Conservation (phyloP, 495 filamentous ascomycete genomes). For the Gamarada debralockiae region DNA sequence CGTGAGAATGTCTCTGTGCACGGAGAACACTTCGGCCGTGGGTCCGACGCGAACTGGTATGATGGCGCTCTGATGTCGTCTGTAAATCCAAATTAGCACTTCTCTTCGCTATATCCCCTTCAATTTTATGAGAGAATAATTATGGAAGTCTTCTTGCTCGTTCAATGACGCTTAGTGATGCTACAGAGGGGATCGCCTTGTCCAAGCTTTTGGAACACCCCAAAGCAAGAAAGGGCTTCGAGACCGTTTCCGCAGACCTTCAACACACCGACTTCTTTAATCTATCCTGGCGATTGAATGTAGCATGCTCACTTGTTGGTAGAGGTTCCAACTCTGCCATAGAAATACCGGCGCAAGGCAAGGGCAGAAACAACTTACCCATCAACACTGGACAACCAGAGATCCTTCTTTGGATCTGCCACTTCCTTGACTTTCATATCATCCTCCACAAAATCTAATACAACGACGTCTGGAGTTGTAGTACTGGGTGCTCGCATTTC, state of each 20-base stretch:
- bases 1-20: constrained; percentile 38
- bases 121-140: background rate
- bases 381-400: constrained; percentile 41
- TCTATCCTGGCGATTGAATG: too few species aligned
- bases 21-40: constrained; percentile 35
- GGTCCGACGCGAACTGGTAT: constrained; percentile 41
- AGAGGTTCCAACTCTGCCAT: background rate
- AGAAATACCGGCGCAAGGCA: background rate
- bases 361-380: constrained; percentile 31
- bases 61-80: constrained; percentile 37
- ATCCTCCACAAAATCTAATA: constrained; percentile 21
- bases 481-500: constrained; percentile 37
- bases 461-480: constrained; percentile 33
- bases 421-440: constrained; percentile 10
- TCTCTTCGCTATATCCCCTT: background rate
- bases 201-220: too few species aligned
- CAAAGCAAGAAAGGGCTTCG: too few species aligned
- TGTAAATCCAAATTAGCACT: constrained; percentile 5
- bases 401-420: constrained; percentile 38
- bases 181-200: too few species aligned
- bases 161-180: too few species aligned
- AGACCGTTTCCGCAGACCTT: too few species aligned
- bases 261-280: too few species aligned
- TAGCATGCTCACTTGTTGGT: too few species aligned
- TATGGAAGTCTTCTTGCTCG: too few species aligned